A percentile compares a stretch with the other conserved stretches of the same genome.
phyloP scores from a whole-genome alignment of 257 asterid genomes.

The Solanum okadae region DNA sequence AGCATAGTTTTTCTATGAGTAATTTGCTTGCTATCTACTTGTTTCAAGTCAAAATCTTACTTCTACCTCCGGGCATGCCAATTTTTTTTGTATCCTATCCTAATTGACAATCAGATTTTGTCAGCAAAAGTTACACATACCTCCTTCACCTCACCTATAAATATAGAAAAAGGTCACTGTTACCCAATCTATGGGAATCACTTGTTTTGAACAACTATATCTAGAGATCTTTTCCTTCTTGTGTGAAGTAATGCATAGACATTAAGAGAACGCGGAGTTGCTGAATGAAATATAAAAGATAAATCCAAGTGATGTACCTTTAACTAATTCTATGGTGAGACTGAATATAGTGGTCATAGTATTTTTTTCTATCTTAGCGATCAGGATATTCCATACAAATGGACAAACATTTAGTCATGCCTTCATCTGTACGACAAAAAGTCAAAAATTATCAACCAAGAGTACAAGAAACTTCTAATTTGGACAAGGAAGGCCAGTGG shows the following conservation, averaged over 20 bases:
- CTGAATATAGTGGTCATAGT: not conserved
- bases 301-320: not conserved
- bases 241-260: not conserved
- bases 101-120: not conserved
- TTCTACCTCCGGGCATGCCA: not conserved
- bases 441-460: not conserved
- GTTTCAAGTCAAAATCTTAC: not conserved
- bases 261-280: not conserved
- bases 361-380: not conserved
- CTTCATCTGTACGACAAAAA: not conserved
- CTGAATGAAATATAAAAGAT: not conserved
- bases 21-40: not conserved
- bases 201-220: not conserved
- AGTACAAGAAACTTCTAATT: not conserved
- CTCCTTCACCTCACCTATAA: not conserved
- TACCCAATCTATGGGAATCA: not conserved
- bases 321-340: not conserved
- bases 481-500: not conserved
- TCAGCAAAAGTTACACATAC: not conserved
- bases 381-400: not conserved
- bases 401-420: not conserved
- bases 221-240: not conserved
- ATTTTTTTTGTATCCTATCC: not conserved
- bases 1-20: not conserved
- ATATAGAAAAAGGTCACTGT: not conserved